These are phyloP conservation scores for Crithidia acanthocephali DNA, from an alignment of 208 protist genomes.

Conservation along the genomic window DNA sequence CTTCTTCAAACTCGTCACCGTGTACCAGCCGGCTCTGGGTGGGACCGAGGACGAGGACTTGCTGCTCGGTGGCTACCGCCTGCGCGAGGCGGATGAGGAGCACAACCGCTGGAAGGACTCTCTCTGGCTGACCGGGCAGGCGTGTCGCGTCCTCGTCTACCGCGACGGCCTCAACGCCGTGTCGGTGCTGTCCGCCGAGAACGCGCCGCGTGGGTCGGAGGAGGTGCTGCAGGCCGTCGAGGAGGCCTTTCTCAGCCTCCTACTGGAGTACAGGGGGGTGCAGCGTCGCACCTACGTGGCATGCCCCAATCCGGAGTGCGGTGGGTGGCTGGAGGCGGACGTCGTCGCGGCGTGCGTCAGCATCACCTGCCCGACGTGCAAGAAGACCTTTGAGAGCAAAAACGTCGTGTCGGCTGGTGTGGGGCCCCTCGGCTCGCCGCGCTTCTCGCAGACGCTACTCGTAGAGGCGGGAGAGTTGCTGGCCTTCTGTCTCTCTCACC, in stretches of 20 bases:
- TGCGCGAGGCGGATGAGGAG: conserved; percentile 80
- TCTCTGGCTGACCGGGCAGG: conserved; percentile 74
- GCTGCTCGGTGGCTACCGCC: conserved; percentile 61
- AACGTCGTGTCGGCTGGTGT: conserved; percentile 46
- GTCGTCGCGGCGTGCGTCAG: conserved; percentile 45
- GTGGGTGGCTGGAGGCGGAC: conserved; percentile 63
- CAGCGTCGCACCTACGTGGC: conserved; percentile 51
- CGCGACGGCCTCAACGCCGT: conserved; percentile 65
- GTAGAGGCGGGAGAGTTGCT: conserved; percentile 66
- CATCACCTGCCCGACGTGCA: conserved; percentile 63
- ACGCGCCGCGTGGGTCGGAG: conserved; percentile 48
- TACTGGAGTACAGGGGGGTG: conserved; percentile 78
- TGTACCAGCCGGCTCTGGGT: conserved; percentile 58
- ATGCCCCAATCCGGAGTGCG: conserved; percentile 74
- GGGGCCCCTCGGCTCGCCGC: conserved; percentile 30
- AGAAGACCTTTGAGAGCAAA: conserved; percentile 52
- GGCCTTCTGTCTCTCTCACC: conserved; percentile 54
- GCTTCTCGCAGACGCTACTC: conserved; percentile 55
- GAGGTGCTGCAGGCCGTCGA: conserved; percentile 70
- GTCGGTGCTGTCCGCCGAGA: conserved; percentile 69
- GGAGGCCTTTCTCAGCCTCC: conserved; percentile 49
- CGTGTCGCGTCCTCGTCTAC: conserved; percentile 77
- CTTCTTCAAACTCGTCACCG: conserved; percentile 55
- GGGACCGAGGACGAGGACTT: conserved; percentile 50
- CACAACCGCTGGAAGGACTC: conserved; percentile 88